phyloP scores from a whole-genome alignment of 345 rosid species.

The Adansonia digitata region DNA sequence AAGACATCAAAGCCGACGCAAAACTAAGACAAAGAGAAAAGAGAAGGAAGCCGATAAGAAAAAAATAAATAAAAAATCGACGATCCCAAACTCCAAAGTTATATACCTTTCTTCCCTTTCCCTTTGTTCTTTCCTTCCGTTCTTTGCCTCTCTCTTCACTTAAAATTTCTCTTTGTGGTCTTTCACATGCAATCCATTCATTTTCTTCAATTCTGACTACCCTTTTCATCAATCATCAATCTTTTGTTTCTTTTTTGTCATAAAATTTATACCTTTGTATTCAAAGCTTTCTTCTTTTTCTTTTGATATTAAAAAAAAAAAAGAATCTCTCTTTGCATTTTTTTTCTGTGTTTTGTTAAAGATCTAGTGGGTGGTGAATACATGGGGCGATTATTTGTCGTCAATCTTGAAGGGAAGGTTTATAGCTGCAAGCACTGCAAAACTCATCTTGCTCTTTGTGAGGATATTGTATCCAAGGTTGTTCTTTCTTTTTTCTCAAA shows the following conservation, averaged over 20 bases:
- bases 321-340: not conserved
- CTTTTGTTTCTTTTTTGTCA: not conserved
- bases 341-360: not conserved
- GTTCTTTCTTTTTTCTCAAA: constrained; percentile 15
- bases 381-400: constrained; percentile 93
- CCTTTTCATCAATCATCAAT: not conserved
- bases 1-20: not conserved
- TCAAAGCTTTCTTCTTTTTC: constrained; percentile 5
- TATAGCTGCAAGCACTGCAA: constrained; percentile 92
- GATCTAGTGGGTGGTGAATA: constrained; percentile 27
- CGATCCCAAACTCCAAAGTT: not conserved
- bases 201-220: constrained; percentile 1
- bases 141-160: not conserved
- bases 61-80: not conserved
- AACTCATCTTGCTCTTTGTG: constrained; percentile 76
- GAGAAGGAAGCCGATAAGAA: not conserved
- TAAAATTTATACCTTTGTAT: not conserved
- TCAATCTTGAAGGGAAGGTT: constrained; percentile 83
- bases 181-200: not conserved
- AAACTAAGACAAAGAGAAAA: not conserved
- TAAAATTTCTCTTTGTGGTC: not conserved
- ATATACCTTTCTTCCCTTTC: not conserved
- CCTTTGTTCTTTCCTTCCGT: no score
- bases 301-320: not conserved
- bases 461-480: constrained; percentile 85